Evolutionary conservation across 2,329 filamentous ascomycete species (phyloP), one percentile per base, ranked within the genome.

Genomic region (Cryoendolithus antarcticus): DNA sequence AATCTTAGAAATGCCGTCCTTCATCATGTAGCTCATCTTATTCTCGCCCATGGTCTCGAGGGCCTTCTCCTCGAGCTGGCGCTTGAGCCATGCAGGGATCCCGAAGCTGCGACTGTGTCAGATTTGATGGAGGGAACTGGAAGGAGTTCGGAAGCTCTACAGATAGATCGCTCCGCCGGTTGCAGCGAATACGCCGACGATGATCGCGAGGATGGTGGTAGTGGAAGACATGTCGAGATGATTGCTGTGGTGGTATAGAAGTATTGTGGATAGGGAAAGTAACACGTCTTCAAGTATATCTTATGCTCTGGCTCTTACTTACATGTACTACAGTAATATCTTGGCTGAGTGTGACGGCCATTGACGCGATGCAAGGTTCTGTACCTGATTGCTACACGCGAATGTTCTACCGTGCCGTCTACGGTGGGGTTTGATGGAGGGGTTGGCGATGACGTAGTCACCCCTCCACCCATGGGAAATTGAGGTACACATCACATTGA

Each of bases 1-100:
- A 5, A 56, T 42, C 35, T 51, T 48, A 34, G 44, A 44, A 30
- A 57, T 45, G 38, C 46, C 47, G 32, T 49, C 46, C 38, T 60
- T 59, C 29, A 55, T 47, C 37, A 59, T 35, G 39, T 58, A 58
- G 7, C 54, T 58, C 6, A 56, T 53, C 49, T 70, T 69, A 56
- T 70, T 70, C 50, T 70, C 66, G 43, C 67, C 67, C 65, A 70
- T 69, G n/a, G 65, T 67, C 46, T 67, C 55, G 30, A 70, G 56
- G 3, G 65, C 67, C 39, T 62, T 55, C 24, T 61, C 56, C 47
- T 70, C 64, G 44, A 69, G 52, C 44, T 62, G 58, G 40, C 63
- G 62, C 55, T 70, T 69, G 40, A 63, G 46, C 44, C 65, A 61
- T 0, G 62, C 60, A 2, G 66, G 64, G 38, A 70, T 64, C 34